A percentile compares a stretch with the other conserved stretches of the same genome.
These are phyloP conservation scores for Elsinoe fawcettii DNA, from an alignment of 2,329 filamentous ascomycete species.

Conservation along the genomic window DNA sequence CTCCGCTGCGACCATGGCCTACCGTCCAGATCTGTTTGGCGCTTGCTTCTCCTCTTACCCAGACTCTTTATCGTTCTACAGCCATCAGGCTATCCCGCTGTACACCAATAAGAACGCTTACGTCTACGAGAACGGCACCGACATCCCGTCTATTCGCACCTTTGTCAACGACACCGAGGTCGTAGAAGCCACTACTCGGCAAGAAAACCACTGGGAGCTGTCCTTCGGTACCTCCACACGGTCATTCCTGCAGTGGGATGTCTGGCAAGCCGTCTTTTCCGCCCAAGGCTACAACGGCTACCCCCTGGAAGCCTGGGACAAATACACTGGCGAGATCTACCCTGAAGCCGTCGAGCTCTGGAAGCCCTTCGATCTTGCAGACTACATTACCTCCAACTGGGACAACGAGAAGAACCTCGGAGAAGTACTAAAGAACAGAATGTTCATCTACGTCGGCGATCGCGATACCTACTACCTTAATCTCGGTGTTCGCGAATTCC, in stretches of 20 bases:
- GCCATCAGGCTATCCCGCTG: constrained; percentile 32
- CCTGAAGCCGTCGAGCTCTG: constrained; percentile 31
- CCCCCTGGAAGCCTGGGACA: constrained; percentile 35
- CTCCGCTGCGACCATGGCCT: constrained; percentile 31
- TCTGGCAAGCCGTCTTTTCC: constrained; percentile 34
- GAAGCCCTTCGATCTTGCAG: constrained; percentile 31
- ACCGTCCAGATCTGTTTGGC: constrained; percentile 33
- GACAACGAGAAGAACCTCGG: constrained; percentile 29
- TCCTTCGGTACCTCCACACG: constrained; percentile 31
- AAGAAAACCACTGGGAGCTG: constrained; percentile 35
- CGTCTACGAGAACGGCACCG: constrained; percentile 21
- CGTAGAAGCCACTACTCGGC: constrained; percentile 24
- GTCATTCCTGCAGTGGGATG: constrained; percentile 31
- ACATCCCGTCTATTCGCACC: constrained; percentile 28
- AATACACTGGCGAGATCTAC: constrained; percentile 34
- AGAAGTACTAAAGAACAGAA: constrained; percentile 26
- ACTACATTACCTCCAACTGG: constrained; percentile 31
- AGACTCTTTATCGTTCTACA: constrained; percentile 32
- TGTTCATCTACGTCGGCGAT: constrained; percentile 32
- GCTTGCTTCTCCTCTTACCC: constrained; percentile 33
- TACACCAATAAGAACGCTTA: constrained; percentile 28
- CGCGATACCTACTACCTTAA: constrained; percentile 33
- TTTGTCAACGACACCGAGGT: constrained; percentile 25
- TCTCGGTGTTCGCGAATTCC: constrained; percentile 31
- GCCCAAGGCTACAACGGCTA: constrained; percentile 33